Conservation (phyloP, 2,329 filamentous ascomycete genomes). For the Penicillium vulpinum region DNA sequence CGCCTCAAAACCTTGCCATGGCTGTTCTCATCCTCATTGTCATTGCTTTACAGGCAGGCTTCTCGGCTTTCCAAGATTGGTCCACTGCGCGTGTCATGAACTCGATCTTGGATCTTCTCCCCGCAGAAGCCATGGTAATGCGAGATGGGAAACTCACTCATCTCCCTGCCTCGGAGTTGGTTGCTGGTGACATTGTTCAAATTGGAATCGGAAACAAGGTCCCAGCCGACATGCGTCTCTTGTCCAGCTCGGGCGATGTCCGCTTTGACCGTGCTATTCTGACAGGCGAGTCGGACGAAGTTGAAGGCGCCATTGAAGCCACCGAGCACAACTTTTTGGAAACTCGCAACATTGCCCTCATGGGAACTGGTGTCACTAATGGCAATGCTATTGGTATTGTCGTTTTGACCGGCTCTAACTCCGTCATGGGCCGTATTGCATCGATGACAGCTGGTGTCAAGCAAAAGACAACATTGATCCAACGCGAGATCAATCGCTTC, state of each 20-base stretch:
- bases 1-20: slow-evolving; percentile 67
- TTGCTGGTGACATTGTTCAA: slow-evolving; percentile 69
- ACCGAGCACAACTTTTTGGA: slow-evolving; percentile 76
- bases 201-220: slow-evolving; percentile 73
- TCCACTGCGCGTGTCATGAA: slow-evolving; percentile 75
- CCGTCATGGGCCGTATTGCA: slow-evolving; percentile 76
- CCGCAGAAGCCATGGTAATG: slow-evolving; percentile 66
- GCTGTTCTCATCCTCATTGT: slow-evolving; percentile 73
- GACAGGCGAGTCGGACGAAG: slow-evolving; percentile 69
- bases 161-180: slow-evolving; percentile 62
- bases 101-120: slow-evolving; percentile 74
- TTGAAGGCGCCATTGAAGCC: slow-evolving; percentile 63
- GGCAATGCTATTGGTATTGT: slow-evolving; percentile 68
- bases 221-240: slow-evolving; percentile 71
- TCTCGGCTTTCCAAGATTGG: slow-evolving; percentile 73
- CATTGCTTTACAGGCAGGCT: slow-evolving; percentile 67
- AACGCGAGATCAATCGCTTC: slow-evolving; percentile 72
- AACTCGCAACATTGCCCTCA: slow-evolving; percentile 72
- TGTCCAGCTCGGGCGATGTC: slow-evolving; percentile 68
- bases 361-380: slow-evolving; percentile 74
- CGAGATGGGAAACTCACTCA: slow-evolving; percentile 60
- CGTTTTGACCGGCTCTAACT: slow-evolving; percentile 69
- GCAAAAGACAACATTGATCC: slow-evolving; percentile 66
- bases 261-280: slow-evolving; percentile 74
- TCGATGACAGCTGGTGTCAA: slow-evolving; percentile 71